phyloP scores from a whole-genome alignment of 2,329 filamentous ascomycete genomes.

The Aspergillus calidoustus region DNA sequence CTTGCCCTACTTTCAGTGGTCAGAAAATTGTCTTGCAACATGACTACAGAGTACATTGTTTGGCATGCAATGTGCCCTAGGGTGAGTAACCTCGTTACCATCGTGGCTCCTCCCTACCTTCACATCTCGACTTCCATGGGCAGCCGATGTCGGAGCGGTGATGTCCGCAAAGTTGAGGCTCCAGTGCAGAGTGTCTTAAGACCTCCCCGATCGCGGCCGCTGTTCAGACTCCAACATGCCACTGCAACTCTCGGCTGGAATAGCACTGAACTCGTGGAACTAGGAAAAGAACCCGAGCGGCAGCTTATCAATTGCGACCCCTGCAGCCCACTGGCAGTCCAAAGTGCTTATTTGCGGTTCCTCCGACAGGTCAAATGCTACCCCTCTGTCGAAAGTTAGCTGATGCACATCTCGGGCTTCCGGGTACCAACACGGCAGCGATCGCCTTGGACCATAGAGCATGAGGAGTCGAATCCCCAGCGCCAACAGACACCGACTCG shows the following conservation, averaged over 20 bases:
- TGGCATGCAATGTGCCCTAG: background rate
- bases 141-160: slow-evolving; percentile 1
- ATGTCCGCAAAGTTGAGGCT: background rate
- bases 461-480: background rate
- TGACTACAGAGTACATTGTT: background rate
- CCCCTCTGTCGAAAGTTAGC: background rate
- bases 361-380: background rate
- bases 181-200: background rate
- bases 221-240: background rate
- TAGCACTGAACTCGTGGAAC: slow-evolving; percentile 5
- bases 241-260: background rate
- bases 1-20: background rate
- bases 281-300: background rate
- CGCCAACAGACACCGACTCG: background rate
- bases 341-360: slow-evolving; percentile 3
- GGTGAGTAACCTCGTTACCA: background rate
- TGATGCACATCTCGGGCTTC: background rate
- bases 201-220: slow-evolving; percentile 1
- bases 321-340: background rate
- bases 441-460: background rate
- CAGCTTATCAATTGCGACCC: slow-evolving; percentile 7
- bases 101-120: background rate
- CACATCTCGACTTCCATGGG: background rate
- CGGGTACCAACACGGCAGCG: slow-evolving; percentile 5
- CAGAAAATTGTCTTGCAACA: background rate